Percentiles rank a stretch among this genome's conserved stretches.
These are phyloP conservation scores for Lolium rigidum DNA, from an alignment of 176 grass and related monocot genomes.

Conservation along the genomic window DNA sequence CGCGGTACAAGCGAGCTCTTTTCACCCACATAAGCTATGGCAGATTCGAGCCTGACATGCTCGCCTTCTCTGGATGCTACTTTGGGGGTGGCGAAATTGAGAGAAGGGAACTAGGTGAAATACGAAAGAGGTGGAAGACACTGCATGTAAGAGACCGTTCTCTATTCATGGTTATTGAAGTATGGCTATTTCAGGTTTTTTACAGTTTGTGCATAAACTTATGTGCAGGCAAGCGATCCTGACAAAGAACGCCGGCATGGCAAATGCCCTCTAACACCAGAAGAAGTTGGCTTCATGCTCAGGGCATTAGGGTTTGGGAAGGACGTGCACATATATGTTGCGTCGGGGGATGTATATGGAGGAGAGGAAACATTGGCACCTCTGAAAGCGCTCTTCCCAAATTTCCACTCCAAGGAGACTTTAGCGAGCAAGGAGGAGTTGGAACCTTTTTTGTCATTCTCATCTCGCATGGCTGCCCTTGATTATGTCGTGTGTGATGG, in stretches of 20 bases:
- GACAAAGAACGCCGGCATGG: conserved; percentile 81
- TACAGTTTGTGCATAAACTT: background rate
- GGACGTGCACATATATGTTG: conserved; percentile 86
- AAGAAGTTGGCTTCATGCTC: conserved; percentile 91
- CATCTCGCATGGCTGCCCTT: conserved; percentile 96
- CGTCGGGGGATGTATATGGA: conserved; percentile 89
- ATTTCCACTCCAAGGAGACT: conserved; percentile 91
- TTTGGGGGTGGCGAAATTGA: conserved; percentile 94
- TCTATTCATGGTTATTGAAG: background rate
- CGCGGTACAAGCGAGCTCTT: background rate
- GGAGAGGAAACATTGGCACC: conserved; percentile 84
- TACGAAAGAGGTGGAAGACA: conserved; percentile 91
- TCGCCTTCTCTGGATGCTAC: conserved; percentile 98
- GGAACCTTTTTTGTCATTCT: conserved; percentile 68
- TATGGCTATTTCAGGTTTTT: conserved; percentile 35
- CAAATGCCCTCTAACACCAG: conserved; percentile 91
- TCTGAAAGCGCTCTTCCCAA: conserved; percentile 87
- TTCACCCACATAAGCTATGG: conserved; percentile 11
- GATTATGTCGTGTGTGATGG: conserved; percentile 90
- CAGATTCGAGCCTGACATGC: conserved; percentile 99
- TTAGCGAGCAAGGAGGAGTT: conserved; percentile 79
- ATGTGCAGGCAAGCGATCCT: conserved; percentile 72
- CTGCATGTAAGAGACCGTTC: conserved; percentile 77
- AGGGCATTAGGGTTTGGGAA: conserved; percentile 83
- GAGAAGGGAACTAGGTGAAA: conserved; percentile 75